Conservation (phyloP, 805 yeast genomes). For the Suhomyces kilbournensis region DNA sequence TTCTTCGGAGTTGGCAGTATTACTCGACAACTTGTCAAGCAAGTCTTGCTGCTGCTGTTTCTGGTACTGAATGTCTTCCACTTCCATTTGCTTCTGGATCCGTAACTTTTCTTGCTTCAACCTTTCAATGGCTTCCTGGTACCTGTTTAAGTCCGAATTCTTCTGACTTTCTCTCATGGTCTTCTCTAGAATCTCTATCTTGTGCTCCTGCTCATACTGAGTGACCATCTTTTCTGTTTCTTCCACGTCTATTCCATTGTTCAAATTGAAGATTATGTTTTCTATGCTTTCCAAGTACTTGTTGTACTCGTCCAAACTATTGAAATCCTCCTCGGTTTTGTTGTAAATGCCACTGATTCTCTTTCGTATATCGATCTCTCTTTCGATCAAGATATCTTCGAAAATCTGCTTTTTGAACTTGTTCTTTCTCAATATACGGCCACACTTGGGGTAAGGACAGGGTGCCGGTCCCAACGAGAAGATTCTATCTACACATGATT, state of each 20-base stretch:
- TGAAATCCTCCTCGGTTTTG: slow-evolving; percentile 73
- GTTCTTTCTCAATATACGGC: slow-evolving; percentile 79
- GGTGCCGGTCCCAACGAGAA: slow-evolving; percentile 94
- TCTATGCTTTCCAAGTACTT: slow-evolving; percentile 82
- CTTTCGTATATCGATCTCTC: slow-evolving; percentile 87
- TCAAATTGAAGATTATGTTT: slow-evolving; percentile 71
- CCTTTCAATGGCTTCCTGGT: slow-evolving; percentile 52
- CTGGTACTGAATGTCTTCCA: slow-evolving; percentile 39
- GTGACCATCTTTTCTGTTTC: slow-evolving; percentile 63
- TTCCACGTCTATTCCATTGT: slow-evolving; percentile 65
- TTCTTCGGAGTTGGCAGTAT: slow-evolving; percentile 33
- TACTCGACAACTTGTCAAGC: slow-evolving; percentile 33
- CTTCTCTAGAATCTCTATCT: slow-evolving; percentile 71
- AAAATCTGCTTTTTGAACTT: slow-evolving; percentile 89
- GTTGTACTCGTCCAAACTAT: slow-evolving; percentile 58
- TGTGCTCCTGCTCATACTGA: slow-evolving; percentile 71
- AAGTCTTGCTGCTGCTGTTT: slow-evolving; percentile 41
- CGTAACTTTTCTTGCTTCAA: slow-evolving; percentile 65
- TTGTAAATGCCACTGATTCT: slow-evolving; percentile 76
- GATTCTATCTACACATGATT: slow-evolving; percentile 92
- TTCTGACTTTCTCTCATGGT: slow-evolving; percentile 61
- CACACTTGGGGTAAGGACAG: slow-evolving; percentile 92
- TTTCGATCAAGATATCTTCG: slow-evolving; percentile 85
- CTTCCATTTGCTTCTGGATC: slow-evolving; percentile 58
- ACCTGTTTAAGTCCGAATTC: slow-evolving; percentile 63